Conservation (phyloP, 176 grass and related monocot species). For the Elaeis guineensis region DNA sequence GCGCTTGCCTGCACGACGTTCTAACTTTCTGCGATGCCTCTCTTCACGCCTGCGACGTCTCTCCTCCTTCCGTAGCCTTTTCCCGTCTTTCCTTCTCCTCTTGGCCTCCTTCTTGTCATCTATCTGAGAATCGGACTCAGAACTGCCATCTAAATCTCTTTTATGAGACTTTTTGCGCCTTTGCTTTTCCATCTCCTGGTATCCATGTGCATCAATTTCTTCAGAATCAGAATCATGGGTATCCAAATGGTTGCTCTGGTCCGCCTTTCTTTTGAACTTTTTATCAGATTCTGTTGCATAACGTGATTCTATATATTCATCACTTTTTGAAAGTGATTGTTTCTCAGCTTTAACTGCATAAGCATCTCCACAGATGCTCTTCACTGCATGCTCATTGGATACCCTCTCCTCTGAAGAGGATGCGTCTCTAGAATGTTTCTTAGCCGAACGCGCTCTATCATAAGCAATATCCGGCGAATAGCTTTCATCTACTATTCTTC, state of each 20-base stretch:
- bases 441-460: constrained; percentile 9
- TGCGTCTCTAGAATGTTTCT: constrained; percentile 9
- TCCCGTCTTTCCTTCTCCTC: constrained; percentile 68
- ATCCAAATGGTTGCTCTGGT: constrained; percentile 14
- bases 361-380: background rate
- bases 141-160: constrained; percentile 45
- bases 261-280: constrained; percentile 30
- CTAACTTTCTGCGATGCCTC: constrained; percentile 45
- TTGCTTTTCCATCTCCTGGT: constrained; percentile 39
- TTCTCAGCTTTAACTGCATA: constrained; percentile 18
- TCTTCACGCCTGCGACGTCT: constrained; percentile 63
- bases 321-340: constrained; percentile 22
- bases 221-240: constrained; percentile 45
- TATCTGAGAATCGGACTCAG: constrained; percentile 40
- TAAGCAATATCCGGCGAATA: constrained; percentile 8
- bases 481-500: constrained; percentile 7
- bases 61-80: constrained; percentile 71
- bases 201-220: constrained; percentile 36
- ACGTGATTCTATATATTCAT: constrained; percentile 22
- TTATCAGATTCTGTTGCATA: constrained; percentile 33
- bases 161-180: constrained; percentile 58
- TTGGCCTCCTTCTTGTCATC: constrained; percentile 52
- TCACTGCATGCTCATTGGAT: constrained; percentile 8
- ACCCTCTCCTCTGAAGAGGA: constrained; percentile 12
- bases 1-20: constrained; percentile 40